A percentile compares a stretch with the other conserved stretches of the same genome.
These are phyloP conservation scores for Pholiota adiposa DNA, from an alignment of 1,284 basidiomycete species.

Conservation along the genomic window DNA sequence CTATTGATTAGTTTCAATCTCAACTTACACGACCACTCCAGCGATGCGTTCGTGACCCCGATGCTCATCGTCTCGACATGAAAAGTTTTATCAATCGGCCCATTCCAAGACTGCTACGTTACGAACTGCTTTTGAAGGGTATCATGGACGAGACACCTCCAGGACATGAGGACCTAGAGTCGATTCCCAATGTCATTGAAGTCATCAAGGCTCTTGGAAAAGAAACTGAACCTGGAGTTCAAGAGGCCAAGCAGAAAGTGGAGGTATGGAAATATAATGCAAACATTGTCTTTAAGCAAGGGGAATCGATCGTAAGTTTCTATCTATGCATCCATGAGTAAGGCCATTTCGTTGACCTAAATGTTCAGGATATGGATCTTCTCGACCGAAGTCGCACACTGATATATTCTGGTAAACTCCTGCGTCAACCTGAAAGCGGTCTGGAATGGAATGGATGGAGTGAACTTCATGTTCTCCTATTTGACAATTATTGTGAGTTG, in stretches of 20 bases:
- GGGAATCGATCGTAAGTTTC: conserved; percentile 72
- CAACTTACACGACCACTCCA: conserved; percentile 48
- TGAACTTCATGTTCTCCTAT: conserved; percentile 85
- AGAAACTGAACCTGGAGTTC: conserved; percentile 83
- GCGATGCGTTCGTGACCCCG: conserved; percentile 74
- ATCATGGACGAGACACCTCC: conserved; percentile 76
- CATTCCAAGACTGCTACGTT: conserved; percentile 87
- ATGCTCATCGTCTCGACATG: conserved; percentile 82
- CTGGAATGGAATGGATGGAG: conserved; percentile 85
- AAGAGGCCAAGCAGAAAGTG: conserved; percentile 83
- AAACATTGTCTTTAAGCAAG: conserved; percentile 79
- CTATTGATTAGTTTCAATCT: background rate
- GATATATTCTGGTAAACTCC: conserved; percentile 80
- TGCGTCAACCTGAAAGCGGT: conserved; percentile 84
- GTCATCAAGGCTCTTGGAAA: conserved; percentile 85
- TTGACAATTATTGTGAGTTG: conserved; percentile 90
- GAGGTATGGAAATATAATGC: conserved; percentile 86
- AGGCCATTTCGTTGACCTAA: background rate
- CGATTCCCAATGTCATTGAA: conserved; percentile 84
- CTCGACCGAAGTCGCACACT: conserved; percentile 81
- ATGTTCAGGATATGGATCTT: conserved; percentile 81
- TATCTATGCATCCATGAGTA: too few species aligned
- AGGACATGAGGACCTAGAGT: conserved; percentile 72
- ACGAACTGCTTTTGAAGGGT: conserved; percentile 82
- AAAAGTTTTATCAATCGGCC: conserved; percentile 90